Conservation (phyloP, 1,284 basidiomycete genomes). For the Trichosporon sp. region DNA sequence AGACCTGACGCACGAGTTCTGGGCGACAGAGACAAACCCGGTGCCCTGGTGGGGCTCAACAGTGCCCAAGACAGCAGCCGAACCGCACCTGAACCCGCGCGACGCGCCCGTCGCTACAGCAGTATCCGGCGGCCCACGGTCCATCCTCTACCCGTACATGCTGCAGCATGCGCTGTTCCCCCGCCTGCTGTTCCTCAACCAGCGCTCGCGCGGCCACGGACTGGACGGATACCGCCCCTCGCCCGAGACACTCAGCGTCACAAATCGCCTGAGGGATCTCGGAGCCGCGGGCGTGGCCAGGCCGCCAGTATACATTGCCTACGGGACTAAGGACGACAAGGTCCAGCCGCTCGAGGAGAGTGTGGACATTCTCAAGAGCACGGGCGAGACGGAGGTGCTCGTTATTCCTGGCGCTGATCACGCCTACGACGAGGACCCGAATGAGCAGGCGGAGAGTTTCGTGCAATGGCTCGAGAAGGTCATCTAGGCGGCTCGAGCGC, state of each 20-base stretch:
- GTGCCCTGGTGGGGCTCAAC: constrained; percentile 38
- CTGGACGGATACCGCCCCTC: constrained; percentile 37
- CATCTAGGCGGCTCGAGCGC: background rate
- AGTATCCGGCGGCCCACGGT: constrained; percentile 37
- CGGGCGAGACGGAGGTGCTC: constrained; percentile 24
- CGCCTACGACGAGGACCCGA: constrained; percentile 39
- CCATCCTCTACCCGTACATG: constrained; percentile 45
- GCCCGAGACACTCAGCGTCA: constrained; percentile 32
- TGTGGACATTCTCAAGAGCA: constrained; percentile 19
- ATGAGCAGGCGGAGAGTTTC: constrained; percentile 34
- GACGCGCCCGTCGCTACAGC: constrained; percentile 35
- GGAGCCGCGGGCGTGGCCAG: background rate
- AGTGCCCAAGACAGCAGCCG: constrained; percentile 36
- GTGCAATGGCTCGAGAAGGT: constrained; percentile 31
- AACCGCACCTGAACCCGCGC: constrained; percentile 38
- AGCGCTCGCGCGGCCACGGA: constrained; percentile 33
- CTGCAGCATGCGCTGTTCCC: constrained; percentile 45
- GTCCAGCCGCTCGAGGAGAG: constrained; percentile 42
- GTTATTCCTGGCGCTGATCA: constrained; percentile 34
- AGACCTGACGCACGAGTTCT: constrained; percentile 41
- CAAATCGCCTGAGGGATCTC: constrained; percentile 24
- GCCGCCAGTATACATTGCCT: constrained; percentile 34
- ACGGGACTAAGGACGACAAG: constrained; percentile 35
- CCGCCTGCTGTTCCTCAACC: constrained; percentile 36
- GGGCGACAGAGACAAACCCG: constrained; percentile 43